These are phyloP conservation scores for Penicillium cinerascens DNA, from an alignment of 495 filamentous ascomycete species.

Conservation along the genomic window DNA sequence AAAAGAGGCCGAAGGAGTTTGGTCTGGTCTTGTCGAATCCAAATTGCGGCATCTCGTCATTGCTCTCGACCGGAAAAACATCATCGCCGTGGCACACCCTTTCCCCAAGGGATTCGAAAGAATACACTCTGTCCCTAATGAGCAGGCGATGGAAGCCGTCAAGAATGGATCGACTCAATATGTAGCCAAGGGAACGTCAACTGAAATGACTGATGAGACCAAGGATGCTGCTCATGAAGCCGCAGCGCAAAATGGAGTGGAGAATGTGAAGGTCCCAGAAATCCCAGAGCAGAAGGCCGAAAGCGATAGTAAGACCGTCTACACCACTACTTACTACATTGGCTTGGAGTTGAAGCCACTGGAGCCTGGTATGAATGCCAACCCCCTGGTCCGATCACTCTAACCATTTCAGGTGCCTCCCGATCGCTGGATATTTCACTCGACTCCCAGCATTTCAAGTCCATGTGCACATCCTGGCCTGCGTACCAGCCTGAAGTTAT, in stretches of 20 bases:
- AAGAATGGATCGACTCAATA: conserved; percentile 68
- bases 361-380: conserved; percentile 27
- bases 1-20: conserved; percentile 78
- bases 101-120: conserved; percentile 92
- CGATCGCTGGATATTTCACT: conserved; percentile 62
- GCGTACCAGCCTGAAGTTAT: conserved; percentile 62
- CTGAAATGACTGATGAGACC: conserved; percentile 55
- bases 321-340: conserved; percentile 85
- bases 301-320: conserved; percentile 51
- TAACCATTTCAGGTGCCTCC: conserved; percentile 41
- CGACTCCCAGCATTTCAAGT: conserved; percentile 72
- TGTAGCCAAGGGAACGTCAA: conserved; percentile 58
- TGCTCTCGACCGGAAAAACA: conserved; percentile 68
- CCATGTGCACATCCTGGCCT: conserved; percentile 61
- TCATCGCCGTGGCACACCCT: conserved; percentile 79
- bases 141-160: conserved; percentile 66
- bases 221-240: conserved; percentile 53
- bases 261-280: conserved; percentile 42
- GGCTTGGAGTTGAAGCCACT: conserved; percentile 61
- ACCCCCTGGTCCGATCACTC: conserved; percentile 9
- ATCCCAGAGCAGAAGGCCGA: conserved; percentile 36
- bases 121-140: conserved; percentile 65
- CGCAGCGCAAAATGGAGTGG: conserved; percentile 45
- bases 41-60: conserved; percentile 80
- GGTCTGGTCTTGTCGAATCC: conserved; percentile 91